Conservation (phyloP, 1,139 yeast species). For the Blastobotrys indianensis region DNA sequence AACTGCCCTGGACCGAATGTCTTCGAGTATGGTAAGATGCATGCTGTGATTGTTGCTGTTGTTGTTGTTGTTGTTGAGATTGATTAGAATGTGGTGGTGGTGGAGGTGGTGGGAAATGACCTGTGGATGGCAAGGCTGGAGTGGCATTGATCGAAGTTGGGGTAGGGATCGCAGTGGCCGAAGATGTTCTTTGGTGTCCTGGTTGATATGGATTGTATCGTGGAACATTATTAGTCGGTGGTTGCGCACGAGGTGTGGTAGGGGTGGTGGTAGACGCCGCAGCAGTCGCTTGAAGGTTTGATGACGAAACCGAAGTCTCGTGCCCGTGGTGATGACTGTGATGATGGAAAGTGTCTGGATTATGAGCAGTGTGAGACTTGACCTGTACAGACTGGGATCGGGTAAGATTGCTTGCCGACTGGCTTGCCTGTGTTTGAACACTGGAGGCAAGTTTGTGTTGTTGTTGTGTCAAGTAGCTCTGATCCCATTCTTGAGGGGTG, state of each 20-base stretch:
- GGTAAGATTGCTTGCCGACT: slow-evolving; percentile 12
- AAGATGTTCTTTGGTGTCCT: slow-evolving; percentile 3
- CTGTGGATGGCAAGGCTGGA: slow-evolving; percentile 2
- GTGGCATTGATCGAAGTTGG: slow-evolving; percentile 3
- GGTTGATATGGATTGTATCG: slow-evolving; percentile 7
- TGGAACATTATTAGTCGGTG: not conserved
- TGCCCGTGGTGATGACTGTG: slow-evolving; percentile 5
- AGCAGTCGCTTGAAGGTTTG: slow-evolving; percentile 5
- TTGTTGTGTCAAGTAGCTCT: slow-evolving; percentile 19
- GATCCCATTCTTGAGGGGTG: slow-evolving; percentile 87
- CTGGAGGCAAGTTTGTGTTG: slow-evolving; percentile 11
- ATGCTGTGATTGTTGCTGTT: slow-evolving; percentile 1
- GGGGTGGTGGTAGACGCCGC: slow-evolving; percentile 4
- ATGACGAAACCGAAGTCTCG: slow-evolving; percentile 7
- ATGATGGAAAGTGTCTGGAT: not conserved
- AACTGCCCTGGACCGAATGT: slow-evolving; percentile 27
- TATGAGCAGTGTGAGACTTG: slow-evolving; percentile 11
- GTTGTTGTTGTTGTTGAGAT: slow-evolving; percentile 15
- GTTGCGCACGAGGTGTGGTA: not conserved
- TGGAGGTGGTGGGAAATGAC: not conserved
- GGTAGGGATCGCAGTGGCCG: slow-evolving; percentile 13
- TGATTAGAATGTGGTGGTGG: slow-evolving; percentile 4
- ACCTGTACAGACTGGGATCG: slow-evolving; percentile 27
- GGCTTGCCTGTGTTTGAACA: slow-evolving; percentile 9
- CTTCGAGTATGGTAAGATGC: slow-evolving; percentile 23